Base-by-base conservation (phyloP, 352 stramenopile species). In the Globisporangium paroecandrum region DNA sequence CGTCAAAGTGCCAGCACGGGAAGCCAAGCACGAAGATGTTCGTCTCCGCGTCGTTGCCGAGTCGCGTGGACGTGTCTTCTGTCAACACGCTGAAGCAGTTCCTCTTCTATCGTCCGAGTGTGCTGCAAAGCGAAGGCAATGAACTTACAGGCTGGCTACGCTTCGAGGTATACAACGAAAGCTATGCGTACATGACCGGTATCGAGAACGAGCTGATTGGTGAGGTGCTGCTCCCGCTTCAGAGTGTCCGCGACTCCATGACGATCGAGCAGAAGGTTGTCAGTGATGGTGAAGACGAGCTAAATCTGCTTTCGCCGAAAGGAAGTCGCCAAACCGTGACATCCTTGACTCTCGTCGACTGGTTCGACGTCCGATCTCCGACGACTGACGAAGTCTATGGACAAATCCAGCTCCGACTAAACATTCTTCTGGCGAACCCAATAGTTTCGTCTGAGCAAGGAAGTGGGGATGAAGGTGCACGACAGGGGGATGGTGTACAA, bases 41-140 rank as follows among this genome's bases (percentile, higher is more conserved):
- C 36, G 81, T 89, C 3, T 91, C 86, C 4, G 74, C 71, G 20
- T 58, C 69, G 1, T 43, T 94, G 6, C 82, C 79, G 2, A 92
- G 81, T 51, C 83, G 82, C 41, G 70, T 91, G 3, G 81, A 89
- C 18, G 69, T 90, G 36, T 91, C 80, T 6, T 71, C 64, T 1
- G 82, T 91, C 27, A 93, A 93, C 57, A 75, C 77, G 29, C 64
- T 92, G 24, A 94, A 92, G 47, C 77, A 94, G 55, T 91, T 94
- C 68, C 59, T 91, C 43, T 92, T 91, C 63, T 94, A 91, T 70
- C 73, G 83, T 18, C 79, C 73, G 29, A 83, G 69, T 24, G 59
- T 66, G 4, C 4, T 73, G 6, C 66, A 77, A 61, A 69, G 70
- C 13, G 69, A 36, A 24, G 63, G 72, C 25, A 69, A 75, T 34